phyloP scores from a whole-genome alignment of 192 early-diverging fungal genomes.

The Podila horticola region DNA sequence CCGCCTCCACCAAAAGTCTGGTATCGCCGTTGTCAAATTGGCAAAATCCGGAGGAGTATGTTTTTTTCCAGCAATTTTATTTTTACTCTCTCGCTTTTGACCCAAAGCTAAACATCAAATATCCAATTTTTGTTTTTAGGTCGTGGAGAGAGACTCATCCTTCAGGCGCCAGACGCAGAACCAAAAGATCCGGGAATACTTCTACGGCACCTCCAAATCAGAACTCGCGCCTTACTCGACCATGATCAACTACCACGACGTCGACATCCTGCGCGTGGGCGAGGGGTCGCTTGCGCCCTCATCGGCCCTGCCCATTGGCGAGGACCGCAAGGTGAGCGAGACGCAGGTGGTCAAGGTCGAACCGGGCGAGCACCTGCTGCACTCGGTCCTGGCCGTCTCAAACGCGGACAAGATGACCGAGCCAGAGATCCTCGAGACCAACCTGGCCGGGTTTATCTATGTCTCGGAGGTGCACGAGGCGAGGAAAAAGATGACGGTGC shows the following conservation, averaged over 20 bases:
- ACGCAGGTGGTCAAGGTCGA: conserved; percentile 85
- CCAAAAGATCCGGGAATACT: conserved; percentile 89
- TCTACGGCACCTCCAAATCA: conserved; percentile 86
- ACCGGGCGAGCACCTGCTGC: conserved; percentile 80
- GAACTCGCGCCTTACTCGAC: conserved; percentile 88
- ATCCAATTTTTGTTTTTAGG: conserved; percentile 48
- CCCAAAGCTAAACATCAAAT: too few relatives aligned
- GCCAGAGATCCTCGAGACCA: conserved; percentile 68
- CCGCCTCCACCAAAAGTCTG: conserved; percentile 59
- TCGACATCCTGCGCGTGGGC: conserved; percentile 81
- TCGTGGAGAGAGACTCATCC: conserved; percentile 85
- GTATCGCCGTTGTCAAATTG: conserved; percentile 83
- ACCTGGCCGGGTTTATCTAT: conserved; percentile 86
- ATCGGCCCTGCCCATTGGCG: conserved; percentile 90
- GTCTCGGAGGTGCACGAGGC: conserved; percentile 85
- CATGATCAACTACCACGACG: conserved; percentile 80
- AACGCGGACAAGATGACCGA: conserved; percentile 67
- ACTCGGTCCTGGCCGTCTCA: conserved; percentile 89
- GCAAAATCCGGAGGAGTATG: conserved; percentile 92
- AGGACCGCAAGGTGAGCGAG: conserved; percentile 79
- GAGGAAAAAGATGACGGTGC: conserved; percentile 82
- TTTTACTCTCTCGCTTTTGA: too few relatives aligned
- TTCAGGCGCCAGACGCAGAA: conserved; percentile 77
- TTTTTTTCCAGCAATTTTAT: background rate
- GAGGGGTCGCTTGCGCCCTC: conserved; percentile 86